These are phyloP conservation scores for Nicotiana rustica DNA, from an alignment of 305 asterid species.

Conservation along the genomic window DNA sequence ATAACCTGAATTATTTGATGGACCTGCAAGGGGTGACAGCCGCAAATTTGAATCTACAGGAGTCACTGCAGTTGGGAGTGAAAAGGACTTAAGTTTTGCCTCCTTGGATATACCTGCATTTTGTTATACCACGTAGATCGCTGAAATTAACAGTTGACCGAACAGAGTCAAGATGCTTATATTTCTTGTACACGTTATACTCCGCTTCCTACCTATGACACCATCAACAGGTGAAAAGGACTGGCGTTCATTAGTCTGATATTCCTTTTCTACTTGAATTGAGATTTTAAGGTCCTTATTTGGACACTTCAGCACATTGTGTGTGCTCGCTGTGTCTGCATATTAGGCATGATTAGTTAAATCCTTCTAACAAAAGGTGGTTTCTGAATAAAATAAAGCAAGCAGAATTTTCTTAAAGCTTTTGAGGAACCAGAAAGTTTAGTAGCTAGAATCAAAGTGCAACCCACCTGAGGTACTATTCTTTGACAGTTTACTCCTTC, in stretches of 20 bases:
- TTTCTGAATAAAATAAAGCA: constrained; percentile 20
- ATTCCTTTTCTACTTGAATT: constrained; percentile 49
- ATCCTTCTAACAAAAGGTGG: constrained; percentile 30
- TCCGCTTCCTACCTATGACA: constrained; percentile 30
- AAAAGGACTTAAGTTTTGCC: constrained; percentile 40
- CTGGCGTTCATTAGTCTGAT: constrained; percentile 42
- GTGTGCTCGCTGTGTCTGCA: constrained; percentile 48
- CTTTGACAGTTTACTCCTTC: constrained; percentile 44
- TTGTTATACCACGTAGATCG: constrained; percentile 33
- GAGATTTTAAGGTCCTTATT: constrained; percentile 42
- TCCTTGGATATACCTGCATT: constrained; percentile 55
- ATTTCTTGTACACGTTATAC: neutral
- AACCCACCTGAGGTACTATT: constrained; percentile 50
- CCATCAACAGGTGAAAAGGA: constrained; percentile 50
- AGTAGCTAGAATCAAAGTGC: constrained; percentile 27
- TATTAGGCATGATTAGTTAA: constrained; percentile 27
- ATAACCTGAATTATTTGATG: constrained; percentile 52
- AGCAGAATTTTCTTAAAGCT: neutral
- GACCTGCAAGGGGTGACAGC: constrained; percentile 44
- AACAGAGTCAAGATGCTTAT: constrained; percentile 11
- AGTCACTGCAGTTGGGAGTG: constrained; percentile 46
- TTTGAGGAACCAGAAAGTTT: neutral
- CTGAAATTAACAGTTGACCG: neutral
- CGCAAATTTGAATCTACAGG: constrained; percentile 49
- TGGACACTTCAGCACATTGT: constrained; percentile 43